Evolutionary conservation across 2,329 filamentous ascomycete genomes (phyloP).

Genomic region (Monilinia fructigena): DNA sequence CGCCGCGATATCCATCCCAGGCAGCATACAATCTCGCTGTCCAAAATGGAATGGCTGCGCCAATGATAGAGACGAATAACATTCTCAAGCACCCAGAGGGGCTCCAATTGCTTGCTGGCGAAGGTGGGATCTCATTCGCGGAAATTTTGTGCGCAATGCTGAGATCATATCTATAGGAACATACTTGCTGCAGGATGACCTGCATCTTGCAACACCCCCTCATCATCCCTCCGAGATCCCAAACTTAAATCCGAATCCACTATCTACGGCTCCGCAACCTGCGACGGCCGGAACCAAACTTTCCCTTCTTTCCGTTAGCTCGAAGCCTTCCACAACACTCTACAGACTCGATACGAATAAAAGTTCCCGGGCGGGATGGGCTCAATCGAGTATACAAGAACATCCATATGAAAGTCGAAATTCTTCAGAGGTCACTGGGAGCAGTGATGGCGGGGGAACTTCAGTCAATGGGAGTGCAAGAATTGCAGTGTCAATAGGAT

Average conservation of each 20-base stretch:
- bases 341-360: constrained; percentile 55
- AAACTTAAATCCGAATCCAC: constrained; percentile 81
- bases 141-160: constrained; percentile 1
- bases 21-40: constrained; percentile 71
- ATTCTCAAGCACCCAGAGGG: constrained; percentile 76
- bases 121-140: constrained; percentile 57
- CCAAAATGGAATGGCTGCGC: constrained; percentile 64
- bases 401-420: constrained; percentile 58
- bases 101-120: constrained; percentile 88
- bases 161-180: constrained; percentile 57
- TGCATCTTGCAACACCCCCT: constrained; percentile 89
- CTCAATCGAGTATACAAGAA: constrained; percentile 56
- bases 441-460: constrained; percentile 53
- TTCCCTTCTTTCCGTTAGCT: constrained; percentile 59
- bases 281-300: constrained; percentile 82
- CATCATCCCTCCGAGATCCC: constrained; percentile 94
- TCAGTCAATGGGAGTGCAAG: constrained; percentile 49
- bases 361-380: constrained; percentile 45
- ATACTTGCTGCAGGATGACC: constrained; percentile 85
- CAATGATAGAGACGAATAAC: constrained; percentile 93
- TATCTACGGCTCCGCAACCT: constrained; percentile 81
- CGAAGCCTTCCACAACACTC: constrained; percentile 46
- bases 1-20: constrained; percentile 77
- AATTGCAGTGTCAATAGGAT: constrained; percentile 37
- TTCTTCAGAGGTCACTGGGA: constrained; percentile 61